Evolutionary conservation across 1,284 basidiomycete species (phyloP), one percentile per base, ranked within the genome.

Genomic region (Xerocomus cyaneibrunnescens): DNA sequence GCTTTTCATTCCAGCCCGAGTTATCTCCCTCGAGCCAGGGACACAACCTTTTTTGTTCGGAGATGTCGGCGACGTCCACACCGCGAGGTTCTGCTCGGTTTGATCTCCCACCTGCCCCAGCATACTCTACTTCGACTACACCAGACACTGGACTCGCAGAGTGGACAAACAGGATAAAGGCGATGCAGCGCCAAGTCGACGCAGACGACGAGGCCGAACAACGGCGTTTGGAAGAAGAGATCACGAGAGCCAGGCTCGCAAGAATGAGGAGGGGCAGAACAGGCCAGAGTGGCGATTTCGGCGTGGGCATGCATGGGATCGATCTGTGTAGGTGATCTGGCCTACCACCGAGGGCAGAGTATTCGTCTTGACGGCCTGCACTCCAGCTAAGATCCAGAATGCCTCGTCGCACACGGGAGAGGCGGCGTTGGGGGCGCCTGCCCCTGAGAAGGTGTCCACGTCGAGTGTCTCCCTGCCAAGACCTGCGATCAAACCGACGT

Each of bases 151-250:
- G 81, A 32, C 74, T 89, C n/a, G 76, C 87, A 17, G 87, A 91
- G 67, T 91, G 88, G 88, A 80, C 87, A 16, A 85, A 73, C 68
- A 84, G 78, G 72, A 89, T 91, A 68, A 86, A 85, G 67, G 85
- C 82, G 13, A 70, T 90, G 64, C 87, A 89, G 65, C 79, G 81
- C 49, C 86, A 89, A 62, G 85, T 89, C 28, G 88, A 91, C 58
- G 83, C 83, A 17, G 85, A 89, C 57, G 87, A 89, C 56, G 87
- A 88, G 65, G 78, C 76, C 7, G 89, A 91, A 60, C 82, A 88
- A 59, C 79, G 76, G 47, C 76, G 80, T 52, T 75, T 91, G 1
- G 87, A 90, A 67, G 80, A 88, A 57, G 88, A 91, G 68, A 91
- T 91, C 56, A 76, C 77, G 43, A 79, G 84, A 25, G 86, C 87